Base-by-base conservation (phyloP, 179 eudicot species). In the Kewa caespitosa region DNA sequence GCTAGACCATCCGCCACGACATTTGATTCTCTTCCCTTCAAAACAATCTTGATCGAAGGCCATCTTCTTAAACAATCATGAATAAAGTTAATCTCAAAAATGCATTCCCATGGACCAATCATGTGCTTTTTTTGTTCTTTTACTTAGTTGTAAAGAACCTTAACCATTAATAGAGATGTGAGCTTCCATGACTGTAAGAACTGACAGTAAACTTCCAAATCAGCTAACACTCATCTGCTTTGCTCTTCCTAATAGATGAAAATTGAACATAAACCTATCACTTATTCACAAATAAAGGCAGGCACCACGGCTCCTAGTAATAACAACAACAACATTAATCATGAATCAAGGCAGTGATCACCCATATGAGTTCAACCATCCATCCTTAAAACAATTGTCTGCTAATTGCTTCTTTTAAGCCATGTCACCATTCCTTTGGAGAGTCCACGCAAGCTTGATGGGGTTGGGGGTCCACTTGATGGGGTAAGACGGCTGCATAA, bases 401-500 rank as follows among this genome's bases (percentile, higher is more conserved):
- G 64, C 5, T 30, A n/a, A n/a, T 34, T 48, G 37, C 42, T 50
- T 25, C 27, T 28, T 62, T 34, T 17, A 4, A 8, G 22, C 41
- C 18, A 4, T 79, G 42, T 74, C 82, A 31, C 63, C 76, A 12
- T 37, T 67, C 28, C 38, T 78, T 50, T 74, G 74, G 11, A 23
- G 34, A 52, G 80, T 79, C 71, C 63, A 54, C 10, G 57, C 62
- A 38, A 80, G 81, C 76, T 74, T 83, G 73, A 82, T 70, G 14
- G 76, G 65, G 73, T 74, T 80, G 59, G 54, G 50, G 22, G 77
- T 42, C 7, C 27, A 72, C 87, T 92, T 94, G 63, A 76, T 82
- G 0, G 98, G 98, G 72, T 92, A 94, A 10, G 98, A 93, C 18
- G 98, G 85, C 68, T 84, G 83, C 87, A 88, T 82, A 4, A 86